phyloP scores from a whole-genome alignment of 768 basidiomycete species.

The Tylopilus subfusipes region DNA sequence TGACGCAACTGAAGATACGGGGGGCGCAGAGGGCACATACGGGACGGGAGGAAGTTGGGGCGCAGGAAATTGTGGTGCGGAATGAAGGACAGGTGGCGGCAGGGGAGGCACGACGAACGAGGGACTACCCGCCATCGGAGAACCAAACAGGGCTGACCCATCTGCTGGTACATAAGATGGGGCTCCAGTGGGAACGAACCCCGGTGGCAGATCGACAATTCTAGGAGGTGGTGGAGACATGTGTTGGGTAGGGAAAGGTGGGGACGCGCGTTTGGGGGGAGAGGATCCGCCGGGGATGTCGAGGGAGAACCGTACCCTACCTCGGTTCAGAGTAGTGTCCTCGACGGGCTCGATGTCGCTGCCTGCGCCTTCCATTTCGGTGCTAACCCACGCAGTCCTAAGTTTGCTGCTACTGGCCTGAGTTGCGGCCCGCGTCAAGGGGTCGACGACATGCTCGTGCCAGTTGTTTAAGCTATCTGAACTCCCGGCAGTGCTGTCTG shows the following conservation, averaged over 20 bases:
- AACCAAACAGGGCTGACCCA: conserved; percentile 6
- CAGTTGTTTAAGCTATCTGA: conserved; percentile 23
- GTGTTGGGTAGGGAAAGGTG: conserved; percentile 5
- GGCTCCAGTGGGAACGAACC: conserved; percentile 27
- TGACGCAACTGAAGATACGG: not conserved
- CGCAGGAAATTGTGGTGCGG: conserved; percentile 8
- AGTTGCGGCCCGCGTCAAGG: conserved; percentile 22
- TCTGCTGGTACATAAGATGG: conserved; percentile 14
- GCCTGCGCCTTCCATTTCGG: conserved; percentile 38
- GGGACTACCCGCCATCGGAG: conserved; percentile 1
- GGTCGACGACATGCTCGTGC: conserved; percentile 31
- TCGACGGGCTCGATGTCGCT: conserved; percentile 28
- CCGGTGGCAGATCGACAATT: conserved; percentile 25
- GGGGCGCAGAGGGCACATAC: not conserved
- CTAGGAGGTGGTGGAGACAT: conserved; percentile 16
- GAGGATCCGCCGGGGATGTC: conserved; percentile 14
- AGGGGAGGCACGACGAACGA: conserved; percentile 19
- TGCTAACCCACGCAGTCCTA: conserved; percentile 39
- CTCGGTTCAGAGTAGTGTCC: conserved; percentile 14
- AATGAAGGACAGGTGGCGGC: conserved; percentile 11
- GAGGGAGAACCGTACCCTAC: conserved; percentile 17
- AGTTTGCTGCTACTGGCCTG: conserved; percentile 18
- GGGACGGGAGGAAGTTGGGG: conserved; percentile 16
- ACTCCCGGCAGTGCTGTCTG: conserved; percentile 12
- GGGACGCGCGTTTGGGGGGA: conserved; percentile 12